Evolutionary conservation across 805 yeast genomes (phyloP).

Genomic region (Barnettozyma botsteinii): DNA sequence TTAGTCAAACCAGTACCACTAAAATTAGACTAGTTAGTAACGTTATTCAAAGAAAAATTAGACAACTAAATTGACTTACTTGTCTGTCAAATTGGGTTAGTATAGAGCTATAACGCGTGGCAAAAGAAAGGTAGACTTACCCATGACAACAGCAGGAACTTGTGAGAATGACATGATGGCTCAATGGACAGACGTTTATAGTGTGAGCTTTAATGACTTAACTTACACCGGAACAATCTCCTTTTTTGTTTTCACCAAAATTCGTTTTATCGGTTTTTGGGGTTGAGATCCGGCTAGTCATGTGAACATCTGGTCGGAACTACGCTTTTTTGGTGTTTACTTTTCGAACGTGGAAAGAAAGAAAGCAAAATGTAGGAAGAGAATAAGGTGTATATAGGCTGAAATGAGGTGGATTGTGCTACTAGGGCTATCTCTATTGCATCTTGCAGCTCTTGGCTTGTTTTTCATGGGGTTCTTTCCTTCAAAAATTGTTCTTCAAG

Average conservation of each 20-base stretch:
- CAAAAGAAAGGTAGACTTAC: slow-evolving; percentile 41
- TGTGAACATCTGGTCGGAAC: no score
- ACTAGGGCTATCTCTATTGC: slow-evolving; percentile 22
- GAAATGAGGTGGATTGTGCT: slow-evolving; percentile 9
- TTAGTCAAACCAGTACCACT: slow-evolving; percentile 98
- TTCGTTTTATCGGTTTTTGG: slow-evolving; percentile 1
- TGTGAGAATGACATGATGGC: slow-evolving; percentile 27
- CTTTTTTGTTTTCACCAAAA: slow-evolving; percentile 1
- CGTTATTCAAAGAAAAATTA: background rate
- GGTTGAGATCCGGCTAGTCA: no score
- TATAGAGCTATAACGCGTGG: background rate
- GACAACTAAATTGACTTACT: slow-evolving; percentile 12
- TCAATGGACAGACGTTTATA: background rate
- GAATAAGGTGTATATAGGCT: no score
- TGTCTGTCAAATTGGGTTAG: slow-evolving; percentile 20
- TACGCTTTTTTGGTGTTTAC: no score
- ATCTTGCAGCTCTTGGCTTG: slow-evolving; percentile 48
- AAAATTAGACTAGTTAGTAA: slow-evolving; percentile 22
- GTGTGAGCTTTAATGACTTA: background rate
- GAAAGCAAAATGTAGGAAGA: no score
- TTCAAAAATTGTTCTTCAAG: slow-evolving; percentile 70
- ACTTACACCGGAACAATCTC: background rate
- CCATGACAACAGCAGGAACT: slow-evolving; percentile 95
- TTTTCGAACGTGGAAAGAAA: no score
- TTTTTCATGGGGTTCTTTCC: slow-evolving; percentile 90